Evolutionary conservation across 2,329 filamentous ascomycete genomes (phyloP), one percentile per base, ranked within the genome.

Genomic region (Dothideomycetidae sp.): DNA sequence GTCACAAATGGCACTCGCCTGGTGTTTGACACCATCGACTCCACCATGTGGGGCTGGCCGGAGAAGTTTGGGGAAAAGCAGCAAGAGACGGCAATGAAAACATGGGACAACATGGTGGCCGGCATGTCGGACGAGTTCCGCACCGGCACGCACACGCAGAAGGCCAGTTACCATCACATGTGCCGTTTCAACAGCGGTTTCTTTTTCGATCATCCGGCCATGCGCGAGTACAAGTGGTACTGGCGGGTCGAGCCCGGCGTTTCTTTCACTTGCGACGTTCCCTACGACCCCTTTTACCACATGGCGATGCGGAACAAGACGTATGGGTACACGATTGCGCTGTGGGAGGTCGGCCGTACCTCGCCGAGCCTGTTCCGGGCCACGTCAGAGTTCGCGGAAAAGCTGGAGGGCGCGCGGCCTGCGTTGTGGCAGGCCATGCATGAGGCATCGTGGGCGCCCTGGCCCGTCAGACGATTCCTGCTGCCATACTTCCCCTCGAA

Each of bases 221-320:
- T 46, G 53, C 56, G 23, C 46, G 46, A 62, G 15, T 74, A 71
- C 44, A 64, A 73, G 38, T 76, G 66, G 63, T 75, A 72, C 50
- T 74, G 70, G 71, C 63, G 66, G 44, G 63, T 76, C 9, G 70
- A 75, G 46, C 71, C 72, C 33, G 69, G 71, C 39, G 71, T 70
- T 4, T 61, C 68, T 31, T 71, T 71, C 45, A 64, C 62, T 40
- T 70, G 69, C 42, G 57, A 70, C 37, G 53, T 60, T 29, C 45
- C 50, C 18, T 60, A 60, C 47, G 58, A 61, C 42, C 52, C 55
- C 10, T 61, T 61, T 44, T 44, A 45, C 16, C 52, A 53, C 42
- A 53, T 61, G 48, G 39, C 47, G 10, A 48, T 50, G 18, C 51
- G 55, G 31, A 52, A 52, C 14, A 52, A 57, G 39, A 53, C 50